Evolutionary conservation across 2,329 filamentous ascomycete genomes (phyloP).

Genomic region (Neoascochyta sp.): DNA sequence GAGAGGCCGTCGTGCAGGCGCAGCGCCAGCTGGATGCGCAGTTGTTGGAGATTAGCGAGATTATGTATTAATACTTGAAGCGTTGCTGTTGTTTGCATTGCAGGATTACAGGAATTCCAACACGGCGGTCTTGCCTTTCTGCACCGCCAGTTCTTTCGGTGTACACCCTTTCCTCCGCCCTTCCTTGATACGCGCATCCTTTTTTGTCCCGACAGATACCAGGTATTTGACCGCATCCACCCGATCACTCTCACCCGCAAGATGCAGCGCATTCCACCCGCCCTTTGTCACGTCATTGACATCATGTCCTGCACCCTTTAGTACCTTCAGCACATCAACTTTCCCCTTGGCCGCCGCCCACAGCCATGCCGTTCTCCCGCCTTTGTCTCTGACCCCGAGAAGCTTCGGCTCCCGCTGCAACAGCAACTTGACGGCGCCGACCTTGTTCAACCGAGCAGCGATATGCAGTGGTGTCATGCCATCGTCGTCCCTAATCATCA

Average conservation of each 20-base stretch:
- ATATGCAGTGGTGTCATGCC: slow-evolving; percentile 15
- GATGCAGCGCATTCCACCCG: slow-evolving; percentile 16
- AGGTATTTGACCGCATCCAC: slow-evolving; percentile 10
- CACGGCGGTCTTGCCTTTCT: slow-evolving; percentile 2
- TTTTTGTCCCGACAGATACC: slow-evolving; percentile 9
- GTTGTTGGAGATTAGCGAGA: slow-evolving; percentile 65
- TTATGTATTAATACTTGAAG: slow-evolving; percentile 55
- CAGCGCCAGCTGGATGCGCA: slow-evolving; percentile 68
- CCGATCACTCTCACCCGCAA: slow-evolving; percentile 12
- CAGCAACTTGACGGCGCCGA: slow-evolving; percentile 8
- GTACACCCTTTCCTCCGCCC: slow-evolving; percentile 9
- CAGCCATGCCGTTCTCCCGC: slow-evolving; percentile 11
- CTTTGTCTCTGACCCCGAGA: slow-evolving; percentile 7
- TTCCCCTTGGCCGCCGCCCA: slow-evolving; percentile 12
- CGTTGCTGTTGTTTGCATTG: neutral
- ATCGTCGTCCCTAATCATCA: slow-evolving; percentile 13
- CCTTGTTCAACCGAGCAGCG: slow-evolving; percentile 9
- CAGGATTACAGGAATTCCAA: slow-evolving; percentile 1
- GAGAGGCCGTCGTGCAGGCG: slow-evolving; percentile 62
- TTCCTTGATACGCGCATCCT: slow-evolving; percentile 4
- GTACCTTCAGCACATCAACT: slow-evolving; percentile 8
- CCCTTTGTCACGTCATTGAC: slow-evolving; percentile 12
- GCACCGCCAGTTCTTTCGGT: slow-evolving; percentile 12
- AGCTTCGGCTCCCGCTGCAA: slow-evolving; percentile 6
- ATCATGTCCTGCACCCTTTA: slow-evolving; percentile 12